Conservation (phyloP, 108 stramenopile genomes). For the Conticribra weissflogii region DNA sequence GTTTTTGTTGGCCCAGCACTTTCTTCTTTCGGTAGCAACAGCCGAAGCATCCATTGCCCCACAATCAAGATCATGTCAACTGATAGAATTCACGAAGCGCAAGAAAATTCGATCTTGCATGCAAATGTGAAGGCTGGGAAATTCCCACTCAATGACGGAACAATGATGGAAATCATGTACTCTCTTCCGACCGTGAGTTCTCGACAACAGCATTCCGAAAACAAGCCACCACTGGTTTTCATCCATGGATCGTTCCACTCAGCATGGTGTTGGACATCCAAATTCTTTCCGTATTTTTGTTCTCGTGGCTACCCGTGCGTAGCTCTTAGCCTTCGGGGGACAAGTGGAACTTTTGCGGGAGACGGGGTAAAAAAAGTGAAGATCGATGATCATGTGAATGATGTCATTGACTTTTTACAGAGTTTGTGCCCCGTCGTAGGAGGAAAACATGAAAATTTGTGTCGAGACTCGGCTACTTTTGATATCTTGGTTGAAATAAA, state of each 20-base stretch:
- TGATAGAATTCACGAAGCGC: not conserved
- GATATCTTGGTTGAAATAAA: not conserved
- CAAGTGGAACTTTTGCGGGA: conserved; percentile 67
- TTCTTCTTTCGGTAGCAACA: no score
- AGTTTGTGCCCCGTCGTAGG: no score
- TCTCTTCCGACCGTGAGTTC: not conserved
- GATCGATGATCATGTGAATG: conserved; percentile 56
- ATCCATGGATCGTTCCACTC: conserved; percentile 79
- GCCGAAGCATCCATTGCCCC: no score
- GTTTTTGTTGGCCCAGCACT: no score
- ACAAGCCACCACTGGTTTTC: conserved; percentile 57
- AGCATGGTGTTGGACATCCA: conserved; percentile 75
- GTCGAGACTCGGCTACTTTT: conserved; percentile 5
- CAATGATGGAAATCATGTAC: not conserved
- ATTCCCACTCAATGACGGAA: not conserved
- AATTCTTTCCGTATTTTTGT: conserved; percentile 59
- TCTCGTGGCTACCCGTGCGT: conserved; percentile 56
- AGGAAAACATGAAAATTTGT: no score
- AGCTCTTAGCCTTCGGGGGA: conserved; percentile 67
- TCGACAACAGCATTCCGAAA: not conserved
- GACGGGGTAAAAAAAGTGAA: conserved; percentile 73
- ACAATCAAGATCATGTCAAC: not conserved
- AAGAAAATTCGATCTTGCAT: no score
- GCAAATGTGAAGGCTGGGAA: not conserved
- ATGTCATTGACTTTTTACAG: conserved; percentile 51